A percentile compares a stretch with the other conserved stretches of the same genome.
Evolutionary conservation across 2,329 filamentous ascomycete species (phyloP).

Genomic region (Pseudogymnoascus sp.): DNA sequence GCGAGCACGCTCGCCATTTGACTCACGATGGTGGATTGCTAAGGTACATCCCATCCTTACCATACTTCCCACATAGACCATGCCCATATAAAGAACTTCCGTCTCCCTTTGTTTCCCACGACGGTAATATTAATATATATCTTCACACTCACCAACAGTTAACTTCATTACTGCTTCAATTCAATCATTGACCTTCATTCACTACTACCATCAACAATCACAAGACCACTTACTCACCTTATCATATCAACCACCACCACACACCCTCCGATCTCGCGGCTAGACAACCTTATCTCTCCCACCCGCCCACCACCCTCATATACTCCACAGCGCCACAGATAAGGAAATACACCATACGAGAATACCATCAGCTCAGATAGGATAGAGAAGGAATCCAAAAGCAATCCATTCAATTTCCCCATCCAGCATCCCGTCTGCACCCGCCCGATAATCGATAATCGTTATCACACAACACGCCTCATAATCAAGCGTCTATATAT

Average conservation of each 20-base stretch:
- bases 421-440: neutral
- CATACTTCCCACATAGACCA: neutral
- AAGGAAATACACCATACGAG: neutral
- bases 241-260: neutral
- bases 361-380: no score
- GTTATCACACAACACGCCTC: neutral
- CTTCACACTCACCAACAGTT: neutral
- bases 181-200: neutral
- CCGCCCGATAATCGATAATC: neutral
- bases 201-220: neutral
- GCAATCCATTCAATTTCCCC: neutral
- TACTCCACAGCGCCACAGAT: neutral
- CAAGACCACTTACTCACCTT: neutral
- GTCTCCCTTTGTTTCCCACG: neutral
- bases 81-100: neutral
- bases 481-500: neutral
- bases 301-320: neutral
- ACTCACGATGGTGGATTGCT: neutral
- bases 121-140: neutral
- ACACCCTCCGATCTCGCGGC: neutral
- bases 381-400: neutral
- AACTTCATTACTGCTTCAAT: neutral
- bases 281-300: neutral
- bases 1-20: neutral
- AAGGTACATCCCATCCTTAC: neutral